These are phyloP conservation scores for Rhizopus stolonifer DNA, from an alignment of 371 early-diverging fungal genomes.

Conservation along the genomic window DNA sequence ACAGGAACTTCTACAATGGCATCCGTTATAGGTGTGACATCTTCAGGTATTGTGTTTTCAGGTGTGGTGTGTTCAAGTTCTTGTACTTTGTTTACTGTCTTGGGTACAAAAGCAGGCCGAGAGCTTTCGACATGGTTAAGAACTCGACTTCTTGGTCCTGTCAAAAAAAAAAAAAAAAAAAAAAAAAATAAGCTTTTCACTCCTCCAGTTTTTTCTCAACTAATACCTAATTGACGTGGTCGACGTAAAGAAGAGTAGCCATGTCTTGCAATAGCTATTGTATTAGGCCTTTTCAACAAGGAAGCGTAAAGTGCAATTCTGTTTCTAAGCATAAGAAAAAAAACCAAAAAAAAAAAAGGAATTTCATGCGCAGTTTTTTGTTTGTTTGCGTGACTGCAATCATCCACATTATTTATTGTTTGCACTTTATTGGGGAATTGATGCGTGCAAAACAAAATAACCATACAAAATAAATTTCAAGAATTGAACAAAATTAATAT, in stretches of 20 bases:
- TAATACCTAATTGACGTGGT: conserved; percentile 17
- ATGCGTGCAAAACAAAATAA: too few species aligned
- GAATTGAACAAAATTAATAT: too few species aligned
- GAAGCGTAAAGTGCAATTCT: not conserved
- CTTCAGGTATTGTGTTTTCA: not conserved
- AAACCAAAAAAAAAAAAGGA: not conserved
- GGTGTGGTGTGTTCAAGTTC: not conserved
- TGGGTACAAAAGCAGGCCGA: not conserved
- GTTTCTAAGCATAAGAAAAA: not conserved
- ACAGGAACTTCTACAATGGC: conserved; percentile 37
- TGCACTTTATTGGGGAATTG: too few species aligned
- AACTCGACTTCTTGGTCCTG: conserved; percentile 44
- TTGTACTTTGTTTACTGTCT: not conserved
- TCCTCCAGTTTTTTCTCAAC: not conserved
- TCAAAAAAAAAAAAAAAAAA: too few species aligned
- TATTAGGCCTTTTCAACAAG: not conserved
- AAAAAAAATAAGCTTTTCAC: not conserved
- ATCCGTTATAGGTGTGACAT: conserved; percentile 2
- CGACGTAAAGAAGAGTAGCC: conserved; percentile 24
- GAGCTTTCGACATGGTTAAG: conserved; percentile 31
- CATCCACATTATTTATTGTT: too few species aligned
- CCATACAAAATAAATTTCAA: too few species aligned
- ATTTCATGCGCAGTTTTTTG: not conserved
- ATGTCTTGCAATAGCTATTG: not conserved
- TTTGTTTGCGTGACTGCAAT: too few species aligned